Evolutionary conservation across 495 filamentous ascomycete genomes (phyloP), one percentile per base, ranked within the genome.

Genomic region (Neurospora tetrasperma): DNA sequence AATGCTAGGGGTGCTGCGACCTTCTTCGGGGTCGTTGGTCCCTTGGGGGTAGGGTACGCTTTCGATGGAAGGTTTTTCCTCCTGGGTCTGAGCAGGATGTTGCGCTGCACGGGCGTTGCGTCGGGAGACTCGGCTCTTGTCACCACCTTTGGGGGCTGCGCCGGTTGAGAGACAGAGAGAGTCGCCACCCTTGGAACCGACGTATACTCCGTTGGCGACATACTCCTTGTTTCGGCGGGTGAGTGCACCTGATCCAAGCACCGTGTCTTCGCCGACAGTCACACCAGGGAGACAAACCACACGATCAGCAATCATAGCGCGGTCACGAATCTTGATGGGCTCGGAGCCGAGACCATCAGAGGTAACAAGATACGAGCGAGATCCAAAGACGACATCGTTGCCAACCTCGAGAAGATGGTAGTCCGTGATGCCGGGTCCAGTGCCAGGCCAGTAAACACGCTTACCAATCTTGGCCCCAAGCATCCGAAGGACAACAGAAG

Each of bases 401-500:
- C 85, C 85, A 70, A 86, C 74, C 27, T 85, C 81, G n/a, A 86
- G 71, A 1, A 86, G 74, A 62, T 84, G 80, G 54, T 84, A 85
- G 41, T 85, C 84, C 18, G 82, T 79, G 20, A 85, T 79, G 0
- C 78, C 74, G 0, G 83, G 85, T 9, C 84, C 84, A 31, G 80
- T 84, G 42, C 83, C 83, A 2, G 84, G 85, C 85, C 85, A 86
- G 75, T 86, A 86, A 31, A 85, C 77, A 16, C 81, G 80, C 27
- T 79, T 78, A 12, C 85, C 85, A 10, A 84, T 80, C 72, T 81
- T 82, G 4, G 79, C 84, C 42, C 84, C 85, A 12, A 86, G 76
- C 23, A 78, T 62, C 16, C 84, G 78, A 11, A 82, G 71, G 4
- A 79, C 76, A n/a, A 83, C 74, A 0, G 84, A 85, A 11, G 83